A percentile compares a stretch with the other conserved stretches of the same genome.
These are phyloP conservation scores for Withania somnifera DNA, from an alignment of 305 asterid genomes.

Conservation along the genomic window DNA sequence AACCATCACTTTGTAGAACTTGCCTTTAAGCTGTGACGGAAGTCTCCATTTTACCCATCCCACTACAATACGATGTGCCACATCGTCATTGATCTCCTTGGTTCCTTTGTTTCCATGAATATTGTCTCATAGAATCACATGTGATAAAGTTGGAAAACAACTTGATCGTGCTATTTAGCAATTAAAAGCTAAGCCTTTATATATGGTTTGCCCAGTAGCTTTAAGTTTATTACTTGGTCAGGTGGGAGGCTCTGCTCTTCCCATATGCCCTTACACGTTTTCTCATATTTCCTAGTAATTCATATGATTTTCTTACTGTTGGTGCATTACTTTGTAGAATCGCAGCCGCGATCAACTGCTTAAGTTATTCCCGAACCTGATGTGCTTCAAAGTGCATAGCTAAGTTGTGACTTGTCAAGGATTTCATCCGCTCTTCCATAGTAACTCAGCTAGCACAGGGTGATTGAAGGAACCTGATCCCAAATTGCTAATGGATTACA, in stretches of 20 bases:
- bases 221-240: not conserved
- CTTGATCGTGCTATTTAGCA: not conserved
- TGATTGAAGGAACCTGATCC: not conserved
- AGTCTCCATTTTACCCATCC: not conserved
- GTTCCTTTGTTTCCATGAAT: not conserved
- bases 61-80: not conserved
- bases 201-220: not conserved
- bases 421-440: not conserved
- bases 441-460: not conserved
- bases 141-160: not conserved
- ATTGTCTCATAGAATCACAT: not conserved
- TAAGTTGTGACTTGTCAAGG: constrained; percentile 11
- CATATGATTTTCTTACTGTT: not conserved
- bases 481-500: not conserved
- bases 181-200: not conserved
- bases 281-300: not conserved
- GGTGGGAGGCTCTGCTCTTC: not conserved
- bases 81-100: not conserved
- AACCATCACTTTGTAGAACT: not conserved
- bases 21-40: not conserved
- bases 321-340: constrained; percentile 30
- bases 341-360: constrained; percentile 63
- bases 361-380: constrained; percentile 57
- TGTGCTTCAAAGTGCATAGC: constrained; percentile 87
- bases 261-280: not conserved